These are phyloP conservation scores for Sutorius australiensis DNA, from an alignment of 768 basidiomycete genomes.

Conservation along the genomic window DNA sequence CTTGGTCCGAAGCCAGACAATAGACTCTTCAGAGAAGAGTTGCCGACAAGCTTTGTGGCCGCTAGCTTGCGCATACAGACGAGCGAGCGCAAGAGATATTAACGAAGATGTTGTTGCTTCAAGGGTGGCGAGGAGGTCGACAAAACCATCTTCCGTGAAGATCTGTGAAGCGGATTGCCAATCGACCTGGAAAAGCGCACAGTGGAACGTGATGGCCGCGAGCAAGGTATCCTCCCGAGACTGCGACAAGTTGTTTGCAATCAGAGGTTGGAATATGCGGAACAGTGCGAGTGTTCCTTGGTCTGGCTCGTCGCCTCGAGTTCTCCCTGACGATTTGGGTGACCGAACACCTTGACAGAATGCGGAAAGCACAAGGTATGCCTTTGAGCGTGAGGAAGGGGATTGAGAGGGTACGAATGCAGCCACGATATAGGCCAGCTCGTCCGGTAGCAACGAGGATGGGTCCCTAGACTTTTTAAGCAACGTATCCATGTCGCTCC, in stretches of 20 bases:
- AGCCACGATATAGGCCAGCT: conserved; percentile 48
- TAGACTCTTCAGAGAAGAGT: conserved; percentile 51
- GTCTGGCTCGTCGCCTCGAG: conserved; percentile 39
- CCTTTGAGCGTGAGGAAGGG: conserved; percentile 54
- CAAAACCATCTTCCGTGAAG: conserved; percentile 57
- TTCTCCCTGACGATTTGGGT: conserved; percentile 33
- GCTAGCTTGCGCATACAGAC: conserved; percentile 70
- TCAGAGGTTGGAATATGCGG: conserved; percentile 46
- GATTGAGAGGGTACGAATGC: conserved; percentile 51
- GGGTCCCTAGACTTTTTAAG: conserved; percentile 34
- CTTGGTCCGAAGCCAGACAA: conserved; percentile 65
- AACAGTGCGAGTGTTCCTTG: conserved; percentile 48
- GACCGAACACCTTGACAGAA: conserved; percentile 59
- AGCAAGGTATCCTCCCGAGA: conserved; percentile 51
- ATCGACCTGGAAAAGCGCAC: conserved; percentile 85
- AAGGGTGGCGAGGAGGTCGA: conserved; percentile 59
- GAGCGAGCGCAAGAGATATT: conserved; percentile 60
- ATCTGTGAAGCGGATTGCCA: conserved; percentile 61
- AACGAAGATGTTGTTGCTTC: conserved; percentile 54
- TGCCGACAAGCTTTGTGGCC: conserved; percentile 71
- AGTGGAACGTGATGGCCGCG: conserved; percentile 59
- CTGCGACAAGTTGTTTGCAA: conserved; percentile 51
- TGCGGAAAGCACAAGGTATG: conserved; percentile 64
- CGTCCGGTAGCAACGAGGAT: conserved; percentile 46
- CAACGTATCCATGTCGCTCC: conserved; percentile 26